Evolutionary conservation across 1,284 basidiomycete genomes (phyloP).

Genomic region (Melampsora larici-populina): DNA sequence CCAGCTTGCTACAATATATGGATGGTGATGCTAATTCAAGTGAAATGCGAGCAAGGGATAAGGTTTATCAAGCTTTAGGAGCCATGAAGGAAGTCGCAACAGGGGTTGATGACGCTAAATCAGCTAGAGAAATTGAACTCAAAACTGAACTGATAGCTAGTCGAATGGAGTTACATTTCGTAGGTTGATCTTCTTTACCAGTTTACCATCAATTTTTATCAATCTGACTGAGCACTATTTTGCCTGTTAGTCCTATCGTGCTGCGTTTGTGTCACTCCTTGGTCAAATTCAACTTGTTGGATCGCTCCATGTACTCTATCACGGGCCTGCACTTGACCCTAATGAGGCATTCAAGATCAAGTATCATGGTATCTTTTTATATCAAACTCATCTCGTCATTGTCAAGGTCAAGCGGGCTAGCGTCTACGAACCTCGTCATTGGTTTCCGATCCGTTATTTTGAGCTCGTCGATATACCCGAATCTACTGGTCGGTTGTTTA

Average conservation of each 20-base stretch:
- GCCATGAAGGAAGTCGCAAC: constrained; percentile 65
- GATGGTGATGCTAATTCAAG: neutral
- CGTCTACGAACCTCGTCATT: constrained; percentile 77
- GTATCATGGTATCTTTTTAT: constrained; percentile 83
- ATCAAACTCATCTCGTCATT: constrained; percentile 75
- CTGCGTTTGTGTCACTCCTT: constrained; percentile 65
- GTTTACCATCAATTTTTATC: neutral
- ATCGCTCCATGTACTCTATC: constrained; percentile 75
- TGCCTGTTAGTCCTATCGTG: constrained; percentile 49
- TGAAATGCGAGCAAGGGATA: constrained; percentile 43
- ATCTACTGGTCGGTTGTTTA: constrained; percentile 44
- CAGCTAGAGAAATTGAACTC: constrained; percentile 63
- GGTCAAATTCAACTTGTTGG: constrained; percentile 73
- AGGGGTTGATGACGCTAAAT: constrained; percentile 60
- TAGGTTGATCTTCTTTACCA: constrained; percentile 14
- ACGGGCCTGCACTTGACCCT: constrained; percentile 51
- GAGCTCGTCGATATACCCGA: constrained; percentile 47
- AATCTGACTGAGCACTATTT: neutral
- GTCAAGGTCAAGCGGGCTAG: constrained; percentile 71
- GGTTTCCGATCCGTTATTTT: constrained; percentile 65
- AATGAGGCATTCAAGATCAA: constrained; percentile 65
- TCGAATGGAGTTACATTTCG: constrained; percentile 44
- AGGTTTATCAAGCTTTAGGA: constrained; percentile 47
- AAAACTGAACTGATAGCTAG: constrained; percentile 62
- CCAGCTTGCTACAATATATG: constrained; percentile 47